Evolutionary conservation across 2,329 filamentous ascomycete species (phyloP).

Genomic region (Lecanicillium sp.): DNA sequence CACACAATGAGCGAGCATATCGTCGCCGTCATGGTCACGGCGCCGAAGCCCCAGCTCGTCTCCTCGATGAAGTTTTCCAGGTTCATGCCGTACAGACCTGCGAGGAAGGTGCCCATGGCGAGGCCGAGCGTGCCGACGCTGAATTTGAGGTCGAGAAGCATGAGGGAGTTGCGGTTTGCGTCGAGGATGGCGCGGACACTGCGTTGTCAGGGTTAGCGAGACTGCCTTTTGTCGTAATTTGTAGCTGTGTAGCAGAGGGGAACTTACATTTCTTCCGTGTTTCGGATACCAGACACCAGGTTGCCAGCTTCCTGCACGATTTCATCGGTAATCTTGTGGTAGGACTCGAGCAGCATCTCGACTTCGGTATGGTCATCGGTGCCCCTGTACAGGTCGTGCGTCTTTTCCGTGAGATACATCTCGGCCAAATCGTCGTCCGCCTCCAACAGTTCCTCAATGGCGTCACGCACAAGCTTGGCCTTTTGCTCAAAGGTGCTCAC

Average conservation of each 20-base stretch:
- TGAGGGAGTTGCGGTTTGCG: slow-evolving; percentile 94
- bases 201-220: slow-evolving; percentile 15
- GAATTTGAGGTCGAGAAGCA: slow-evolving; percentile 95
- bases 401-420: slow-evolving; percentile 94
- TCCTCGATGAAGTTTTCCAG: slow-evolving; percentile 98
- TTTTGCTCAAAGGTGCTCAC: slow-evolving; percentile 97
- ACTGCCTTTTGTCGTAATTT: background rate
- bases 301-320: slow-evolving; percentile 94
- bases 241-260: background rate
- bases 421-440: slow-evolving; percentile 89
- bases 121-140: slow-evolving; percentile 92
- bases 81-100: slow-evolving; percentile 99
- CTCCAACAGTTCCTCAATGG: slow-evolving; percentile 90
- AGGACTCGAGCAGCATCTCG: slow-evolving; percentile 93
- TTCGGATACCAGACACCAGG: slow-evolving; percentile 87
- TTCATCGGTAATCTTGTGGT: slow-evolving; percentile 96
- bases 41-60: slow-evolving; percentile 75
- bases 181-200: slow-evolving; percentile 95
- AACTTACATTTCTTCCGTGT: slow-evolving; percentile 93
- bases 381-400: slow-evolving; percentile 60
- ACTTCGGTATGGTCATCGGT: slow-evolving; percentile 92
- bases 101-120: slow-evolving; percentile 88
- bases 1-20: slow-evolving; percentile 70
- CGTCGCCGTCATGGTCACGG: slow-evolving; percentile 64
- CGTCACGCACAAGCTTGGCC: slow-evolving; percentile 84